Base-by-base conservation (phyloP, 495 filamentous ascomycete genomes). In the Trichoderma erinaceum region DNA sequence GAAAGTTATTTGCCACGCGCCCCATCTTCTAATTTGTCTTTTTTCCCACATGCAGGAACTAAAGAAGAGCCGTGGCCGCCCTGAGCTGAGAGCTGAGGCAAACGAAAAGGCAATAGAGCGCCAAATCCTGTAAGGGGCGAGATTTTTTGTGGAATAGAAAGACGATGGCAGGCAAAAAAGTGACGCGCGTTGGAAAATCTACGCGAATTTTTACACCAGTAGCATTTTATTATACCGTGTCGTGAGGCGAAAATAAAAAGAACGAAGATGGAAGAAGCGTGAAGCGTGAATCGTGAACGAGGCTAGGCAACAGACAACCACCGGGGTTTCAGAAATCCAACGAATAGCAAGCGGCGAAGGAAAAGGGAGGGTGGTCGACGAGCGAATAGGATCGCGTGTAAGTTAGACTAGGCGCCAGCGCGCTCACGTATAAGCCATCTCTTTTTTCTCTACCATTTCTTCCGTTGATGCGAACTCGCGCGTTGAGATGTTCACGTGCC, bases 161-260 rank as follows among this genome's bases (percentile, higher is more conserved):
- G 46, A n/a, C 46, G n/a, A 50, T 15, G 46, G 11, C 10, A 44
- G 43, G 43, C 43, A 44, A 44, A 44, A 44, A 44, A 16, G 16
- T 11, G 13, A 52, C 48, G 48, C 48, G 48, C 48, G 48, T 52
- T 58, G 52, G 23, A 29, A 29, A 3, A 1, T 52, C 15, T 52
- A 52, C 48, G 48, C 48, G 48, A 52, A 44, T 44, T 15, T 6
- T 50, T 18, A 16, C 4, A 29, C 29, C 29, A 29, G 52, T 27
- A 58, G 52, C 2, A 7, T 11, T 29, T 10, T 25, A 12, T 2
- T 15, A n/a, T n/a, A n/a, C n/a, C 52, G 52, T 18, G 52, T 58
- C 52, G 52, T 58, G 52, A 58, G 52, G 52, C 52, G 21, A 58
- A 58, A 29, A n/a, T n/a, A n/a, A 50, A 50, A 50, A 6, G n/a